Evolutionary conservation across 2,329 filamentous ascomycete species (phyloP).

Genomic region (Conoideocrella luteorostrata): DNA sequence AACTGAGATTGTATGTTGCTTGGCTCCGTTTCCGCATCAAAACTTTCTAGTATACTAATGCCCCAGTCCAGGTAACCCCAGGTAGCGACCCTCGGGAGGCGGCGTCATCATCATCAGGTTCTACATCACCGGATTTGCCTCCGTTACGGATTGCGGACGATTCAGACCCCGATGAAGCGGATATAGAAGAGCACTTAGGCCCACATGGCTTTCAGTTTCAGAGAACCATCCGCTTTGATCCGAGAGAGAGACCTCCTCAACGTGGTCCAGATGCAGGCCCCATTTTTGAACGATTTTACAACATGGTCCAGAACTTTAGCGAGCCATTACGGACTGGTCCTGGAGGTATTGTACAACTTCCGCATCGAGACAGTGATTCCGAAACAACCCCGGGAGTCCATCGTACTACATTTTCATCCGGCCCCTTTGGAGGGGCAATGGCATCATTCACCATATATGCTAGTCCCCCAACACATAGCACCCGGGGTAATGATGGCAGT

Average conservation of each 20-base stretch:
- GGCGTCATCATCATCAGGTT: constrained; percentile 20
- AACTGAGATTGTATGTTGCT: constrained; percentile 70
- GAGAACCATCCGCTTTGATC: constrained; percentile 26
- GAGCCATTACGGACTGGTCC: constrained; percentile 5
- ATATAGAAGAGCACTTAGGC: constrained; percentile 49
- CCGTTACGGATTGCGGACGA: constrained; percentile 29
- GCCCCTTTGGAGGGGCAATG: constrained; percentile 32
- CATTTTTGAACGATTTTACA: constrained; percentile 35
- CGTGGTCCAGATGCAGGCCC: constrained; percentile 29
- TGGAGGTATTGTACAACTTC: not conserved
- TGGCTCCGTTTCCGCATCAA: no score
- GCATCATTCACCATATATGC: constrained; percentile 45
- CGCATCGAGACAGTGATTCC: not conserved
- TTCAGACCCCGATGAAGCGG: constrained; percentile 53
- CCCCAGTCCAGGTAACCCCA: constrained; percentile 37
- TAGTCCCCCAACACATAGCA: constrained; percentile 23
- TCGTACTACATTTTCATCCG: constrained; percentile 31
- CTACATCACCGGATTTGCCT: constrained; percentile 23
- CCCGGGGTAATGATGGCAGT: constrained; percentile 1
- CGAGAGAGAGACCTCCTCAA: constrained; percentile 19
- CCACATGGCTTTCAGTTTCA: constrained; percentile 35
- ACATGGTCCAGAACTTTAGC: constrained; percentile 36
- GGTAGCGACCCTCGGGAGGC: constrained; percentile 57
- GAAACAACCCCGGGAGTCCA: constrained; percentile 22
- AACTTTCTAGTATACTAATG: constrained; percentile 14